phyloP scores from a whole-genome alignment of 257 asterid genomes.

The Sherardia arvensis region DNA sequence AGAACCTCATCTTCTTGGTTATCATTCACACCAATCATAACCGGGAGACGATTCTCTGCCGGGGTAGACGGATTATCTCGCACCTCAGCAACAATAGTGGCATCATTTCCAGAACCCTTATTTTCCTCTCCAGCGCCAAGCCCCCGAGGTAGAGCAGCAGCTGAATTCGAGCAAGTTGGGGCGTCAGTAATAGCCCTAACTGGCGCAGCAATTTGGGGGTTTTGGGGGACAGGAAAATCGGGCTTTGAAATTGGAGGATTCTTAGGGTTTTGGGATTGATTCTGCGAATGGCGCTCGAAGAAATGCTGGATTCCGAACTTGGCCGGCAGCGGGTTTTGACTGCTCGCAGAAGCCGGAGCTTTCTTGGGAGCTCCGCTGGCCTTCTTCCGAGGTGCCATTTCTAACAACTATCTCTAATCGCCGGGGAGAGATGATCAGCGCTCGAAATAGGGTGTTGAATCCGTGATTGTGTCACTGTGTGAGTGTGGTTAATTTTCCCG shows the following conservation, averaged over 20 bases:
- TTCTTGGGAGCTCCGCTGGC: constrained; percentile 55
- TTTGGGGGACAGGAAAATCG: constrained; percentile 11
- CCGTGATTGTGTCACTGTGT: background rate
- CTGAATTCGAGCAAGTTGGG: constrained; percentile 7
- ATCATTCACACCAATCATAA: constrained; percentile 27
- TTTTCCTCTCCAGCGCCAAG: constrained; percentile 6
- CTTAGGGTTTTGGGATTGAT: constrained; percentile 29
- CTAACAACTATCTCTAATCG: background rate
- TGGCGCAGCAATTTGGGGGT: constrained; percentile 16
- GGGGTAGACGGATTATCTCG: constrained; percentile 25
- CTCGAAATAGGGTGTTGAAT: background rate
- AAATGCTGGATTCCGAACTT: constrained; percentile 91
- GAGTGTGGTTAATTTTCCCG: constrained; percentile 20
- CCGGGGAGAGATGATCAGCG: background rate
- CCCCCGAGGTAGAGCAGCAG: background rate
- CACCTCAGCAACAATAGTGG: constrained; percentile 13
- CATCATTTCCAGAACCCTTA: constrained; percentile 12
- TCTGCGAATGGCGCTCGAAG: constrained; percentile 80
- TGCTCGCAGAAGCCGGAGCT: constrained; percentile 14
- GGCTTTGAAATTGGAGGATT: constrained; percentile 14
- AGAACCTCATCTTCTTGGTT: constrained; percentile 18
- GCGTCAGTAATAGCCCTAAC: constrained; percentile 14
- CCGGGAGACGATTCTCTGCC: constrained; percentile 20
- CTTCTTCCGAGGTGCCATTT: constrained; percentile 82
- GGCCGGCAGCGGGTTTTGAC: constrained; percentile 28